Base-by-base conservation (phyloP, 805 yeast genomes). In the Ogataea salicorniae region DNA sequence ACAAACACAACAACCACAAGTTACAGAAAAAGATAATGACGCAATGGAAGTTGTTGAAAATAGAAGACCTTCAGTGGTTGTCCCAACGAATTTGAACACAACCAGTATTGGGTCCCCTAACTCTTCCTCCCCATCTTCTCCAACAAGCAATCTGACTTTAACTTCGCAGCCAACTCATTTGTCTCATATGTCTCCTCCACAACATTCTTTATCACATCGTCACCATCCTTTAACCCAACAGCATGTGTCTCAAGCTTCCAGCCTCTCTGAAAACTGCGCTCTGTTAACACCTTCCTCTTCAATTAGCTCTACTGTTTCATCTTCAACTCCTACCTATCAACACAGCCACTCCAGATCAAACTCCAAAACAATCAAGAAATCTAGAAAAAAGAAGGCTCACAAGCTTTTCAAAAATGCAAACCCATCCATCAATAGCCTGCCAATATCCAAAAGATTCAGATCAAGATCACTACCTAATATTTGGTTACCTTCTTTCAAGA, bases 401-500 rank as follows among this genome's bases (percentile, higher is more conserved):
- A n/a, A 37, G 34, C 5, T 29, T 34, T 50, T 40, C 48, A 53
- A 47, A 55, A 57, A 39, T 49, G 2, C 49, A 46, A 38, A 48
- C 33, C 33, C 31, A 7, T 26, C 31, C 4, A 11, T 26, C 9
- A 26, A 26, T 26, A 26, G 31, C 31, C 31, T 56, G 15, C 62
- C 61, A n/a, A 53, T 56, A 4, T 43, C 52, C 6, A 62, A 55
- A 43, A 56, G 63, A 43, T 63, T 59, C 51, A 53, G 71, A 44
- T 65, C 69, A 35, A 59, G 68, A 49, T 66, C 70, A 6, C 44
- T 66, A 31, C 71, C 71, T 11, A 66, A 66, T 48, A 63, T 66
- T 20, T 59, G 60, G 59, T 52, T 62, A 6, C 62, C 65, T 9
- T 54, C 66, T 3, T 47, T 48, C 45, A 54, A 55, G 40, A 60